Evolutionary conservation across 805 yeast species (phyloP).

Genomic region (Grigorovia jiainica): DNA sequence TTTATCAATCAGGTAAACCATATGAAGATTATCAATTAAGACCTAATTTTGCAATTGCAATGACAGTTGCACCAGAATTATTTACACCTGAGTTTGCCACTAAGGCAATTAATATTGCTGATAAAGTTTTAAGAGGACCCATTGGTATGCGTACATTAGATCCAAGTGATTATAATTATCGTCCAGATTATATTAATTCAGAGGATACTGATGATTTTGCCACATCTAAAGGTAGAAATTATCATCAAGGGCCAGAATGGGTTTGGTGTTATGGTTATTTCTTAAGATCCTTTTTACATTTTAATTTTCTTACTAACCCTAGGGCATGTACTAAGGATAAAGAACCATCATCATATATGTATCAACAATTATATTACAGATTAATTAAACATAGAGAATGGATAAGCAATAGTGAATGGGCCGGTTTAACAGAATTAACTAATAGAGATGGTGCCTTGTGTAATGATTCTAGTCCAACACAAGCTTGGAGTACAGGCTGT

Average conservation of each 20-base stretch:
- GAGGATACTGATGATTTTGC: conserved; percentile 81
- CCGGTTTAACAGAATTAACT: conserved; percentile 87
- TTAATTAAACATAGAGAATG: conserved; percentile 57
- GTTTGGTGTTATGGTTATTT: conserved; percentile 87
- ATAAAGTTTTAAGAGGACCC: conserved; percentile 70
- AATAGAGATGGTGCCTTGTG: conserved; percentile 80
- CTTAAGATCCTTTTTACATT: conserved; percentile 60
- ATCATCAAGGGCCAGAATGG: conserved; percentile 99
- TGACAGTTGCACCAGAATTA: conserved; percentile 90
- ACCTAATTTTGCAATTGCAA: conserved; percentile 87
- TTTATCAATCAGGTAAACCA: conserved; percentile 70
- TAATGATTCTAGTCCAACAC: conserved; percentile 85
- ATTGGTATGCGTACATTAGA: conserved; percentile 88
- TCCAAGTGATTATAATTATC: conserved; percentile 83
- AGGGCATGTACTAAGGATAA: conserved; percentile 26
- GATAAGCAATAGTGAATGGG: conserved; percentile 78
- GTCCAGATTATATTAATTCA: conserved; percentile 79
- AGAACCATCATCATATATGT: conserved; percentile 41
- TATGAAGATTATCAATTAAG: conserved; percentile 91
- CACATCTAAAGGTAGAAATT: conserved; percentile 89
- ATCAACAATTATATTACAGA: conserved; percentile 51
- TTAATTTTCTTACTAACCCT: conserved; percentile 36
- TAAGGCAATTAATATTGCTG: conserved; percentile 63
- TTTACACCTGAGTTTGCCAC: conserved; percentile 55
- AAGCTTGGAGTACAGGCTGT: conserved; percentile 93